A percentile compares a stretch with the other conserved stretches of the same genome.
Evolutionary conservation across 371 early-diverging fungal species (phyloP).

Genomic region (Syncephalastrum racemosum): DNA sequence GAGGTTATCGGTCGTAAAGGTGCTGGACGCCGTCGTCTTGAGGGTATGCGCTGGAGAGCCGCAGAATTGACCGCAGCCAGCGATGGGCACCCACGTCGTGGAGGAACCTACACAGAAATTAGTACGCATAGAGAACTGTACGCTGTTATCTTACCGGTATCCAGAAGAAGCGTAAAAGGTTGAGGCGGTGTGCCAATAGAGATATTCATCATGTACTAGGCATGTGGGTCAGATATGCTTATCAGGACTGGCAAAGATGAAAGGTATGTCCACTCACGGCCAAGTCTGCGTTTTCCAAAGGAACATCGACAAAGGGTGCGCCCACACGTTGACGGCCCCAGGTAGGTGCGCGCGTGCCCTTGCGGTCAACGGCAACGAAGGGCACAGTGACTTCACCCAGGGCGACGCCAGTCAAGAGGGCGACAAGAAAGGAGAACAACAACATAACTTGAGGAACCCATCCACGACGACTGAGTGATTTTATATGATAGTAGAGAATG

Average conservation of each 20-base stretch:
- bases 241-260: neutral
- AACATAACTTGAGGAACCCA: no score
- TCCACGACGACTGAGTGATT: no score
- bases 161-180: conserved; percentile 39
- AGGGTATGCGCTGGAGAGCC: conserved; percentile 34
- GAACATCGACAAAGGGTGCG: conserved; percentile 10
- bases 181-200: conserved; percentile 45
- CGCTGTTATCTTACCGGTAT: conserved; percentile 23
- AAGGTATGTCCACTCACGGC: conserved; percentile 14
- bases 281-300: conserved; percentile 19
- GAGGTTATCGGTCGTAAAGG: conserved; percentile 14
- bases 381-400: conserved; percentile 9
- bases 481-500: no score
- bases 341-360: conserved; percentile 8
- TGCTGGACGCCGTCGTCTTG: conserved; percentile 21
- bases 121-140: neutral
- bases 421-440: no score
- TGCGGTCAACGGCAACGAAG: conserved; percentile 17
- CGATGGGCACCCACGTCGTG: conserved; percentile 43
- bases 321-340: conserved; percentile 5
- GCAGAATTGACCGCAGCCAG: conserved; percentile 33
- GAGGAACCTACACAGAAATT: conserved; percentile 28
- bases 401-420: no score
- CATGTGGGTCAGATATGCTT: neutral
- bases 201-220: conserved; percentile 41